Evolutionary conservation across 192 early-diverging fungal genomes (phyloP).

Genomic region (Gryganskiella cystojenkinii): DNA sequence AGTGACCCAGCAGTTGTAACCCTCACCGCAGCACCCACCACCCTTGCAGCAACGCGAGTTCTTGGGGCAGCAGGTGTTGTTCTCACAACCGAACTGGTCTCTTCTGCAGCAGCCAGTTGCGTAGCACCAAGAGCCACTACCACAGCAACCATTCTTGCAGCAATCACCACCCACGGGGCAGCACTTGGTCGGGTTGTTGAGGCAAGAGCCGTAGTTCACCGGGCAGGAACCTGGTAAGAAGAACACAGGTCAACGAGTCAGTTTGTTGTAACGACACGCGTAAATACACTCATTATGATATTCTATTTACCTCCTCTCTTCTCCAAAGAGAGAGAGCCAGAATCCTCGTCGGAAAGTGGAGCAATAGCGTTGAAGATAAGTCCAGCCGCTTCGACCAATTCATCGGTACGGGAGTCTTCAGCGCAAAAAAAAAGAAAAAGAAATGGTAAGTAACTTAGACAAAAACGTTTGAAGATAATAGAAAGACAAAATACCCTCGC

Average conservation of each 20-base stretch:
- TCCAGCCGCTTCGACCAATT: neutral
- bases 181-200: neutral
- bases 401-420: neutral
- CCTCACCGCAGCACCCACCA: no score
- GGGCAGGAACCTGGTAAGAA: neutral
- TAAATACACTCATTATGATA: neutral
- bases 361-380: neutral
- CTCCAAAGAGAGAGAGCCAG: neutral
- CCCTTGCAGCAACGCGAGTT: slow-evolving; percentile 8
- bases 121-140: neutral
- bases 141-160: slow-evolving; percentile 3
- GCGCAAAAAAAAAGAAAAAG: neutral
- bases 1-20: no score
- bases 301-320: neutral
- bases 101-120: neutral
- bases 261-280: neutral
- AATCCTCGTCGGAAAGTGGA: neutral
- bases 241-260: neutral
- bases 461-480: neutral
- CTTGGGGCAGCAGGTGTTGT: neutral
- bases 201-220: neutral
- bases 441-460: neutral
- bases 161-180: neutral
- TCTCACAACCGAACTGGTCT: neutral
- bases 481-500: no score